Evolutionary conservation across 2,329 filamentous ascomycete species (phyloP), one percentile per base, ranked within the genome.

Genomic region (Aureobasidium sp.): DNA sequence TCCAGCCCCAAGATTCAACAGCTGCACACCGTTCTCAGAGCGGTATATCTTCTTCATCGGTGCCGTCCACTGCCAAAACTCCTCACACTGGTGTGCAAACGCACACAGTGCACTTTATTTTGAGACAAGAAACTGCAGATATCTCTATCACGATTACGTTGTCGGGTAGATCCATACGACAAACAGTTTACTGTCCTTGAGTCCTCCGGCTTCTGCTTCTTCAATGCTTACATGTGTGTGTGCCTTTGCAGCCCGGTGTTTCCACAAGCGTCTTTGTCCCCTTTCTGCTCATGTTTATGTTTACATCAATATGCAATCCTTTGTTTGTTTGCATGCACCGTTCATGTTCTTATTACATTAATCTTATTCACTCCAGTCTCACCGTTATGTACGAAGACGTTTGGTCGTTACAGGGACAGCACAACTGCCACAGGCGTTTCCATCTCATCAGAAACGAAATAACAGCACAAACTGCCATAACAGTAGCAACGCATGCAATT

Each of bases 381-480:
- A 36, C 57, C 57, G 57, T 59, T 59, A n/a, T 39, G 32, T 48
- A 59, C 54, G 41, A 39, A 59, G 45, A 59, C 45, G 57, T 59
- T 59, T 42, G 36, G 54, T 59, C 54, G 54, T 59, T 59, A 9
- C 32, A 48, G 30, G 42, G 25, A 30, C 42, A 59, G 41, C 54
- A 59, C 30, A 48, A 59, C 54, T 48, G 54, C 34, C 54, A 47
- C 9, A 29, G 54, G 32, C 54, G 54, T 59, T 59, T 21, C 13
- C 21, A 14, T 30, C 32, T 47, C 54, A 59, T 57, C 54, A 59
- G 54, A 34, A 47, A 48, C 54, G 54, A 59, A 39, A 59, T 59
- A 59, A 59, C 54, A 45, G 54, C 44, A 47, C n/a, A 44, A 57
- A 48, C 54, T 30, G 44, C 27, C 39, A 45, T 21, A 57, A 57